These are phyloP conservation scores for Linderina pennispora DNA, from an alignment of 192 early-diverging fungal genomes.

Conservation along the genomic window DNA sequence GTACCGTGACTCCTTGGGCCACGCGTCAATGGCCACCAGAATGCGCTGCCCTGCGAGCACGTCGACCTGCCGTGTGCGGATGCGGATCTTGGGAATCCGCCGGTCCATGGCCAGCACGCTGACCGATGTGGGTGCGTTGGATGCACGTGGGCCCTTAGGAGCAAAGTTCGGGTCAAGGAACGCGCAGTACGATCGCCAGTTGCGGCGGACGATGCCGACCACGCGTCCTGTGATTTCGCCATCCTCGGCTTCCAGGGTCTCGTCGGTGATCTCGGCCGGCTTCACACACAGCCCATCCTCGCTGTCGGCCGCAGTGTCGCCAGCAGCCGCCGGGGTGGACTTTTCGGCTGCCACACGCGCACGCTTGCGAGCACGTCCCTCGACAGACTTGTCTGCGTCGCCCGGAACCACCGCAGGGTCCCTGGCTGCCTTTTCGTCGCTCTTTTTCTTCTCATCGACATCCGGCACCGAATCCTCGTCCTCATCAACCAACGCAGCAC, in stretches of 20 bases:
- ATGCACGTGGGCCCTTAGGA: conserved; percentile 51
- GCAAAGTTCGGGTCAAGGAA: conserved; percentile 73
- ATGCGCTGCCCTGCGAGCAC: conserved; percentile 75
- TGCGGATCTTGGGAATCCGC: conserved; percentile 88
- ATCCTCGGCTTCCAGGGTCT: conserved; percentile 6
- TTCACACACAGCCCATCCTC: conserved; percentile 1
- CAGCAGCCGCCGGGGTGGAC: neutral
- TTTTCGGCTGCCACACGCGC: conserved; percentile 13
- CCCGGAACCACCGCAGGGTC: too few species aligned
- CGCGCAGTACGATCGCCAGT: conserved; percentile 93
- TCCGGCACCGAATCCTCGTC: conserved; percentile 54
- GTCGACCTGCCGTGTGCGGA: conserved; percentile 85
- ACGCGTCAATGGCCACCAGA: conserved; percentile 89
- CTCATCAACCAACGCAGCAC: conserved; percentile 66
- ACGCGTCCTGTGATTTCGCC: conserved; percentile 80
- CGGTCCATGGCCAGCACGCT: conserved; percentile 88
- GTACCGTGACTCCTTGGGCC: conserved; percentile 73
- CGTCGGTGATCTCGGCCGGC: conserved; percentile 14
- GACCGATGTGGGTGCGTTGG: conserved; percentile 47
- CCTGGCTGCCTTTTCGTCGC: neutral
- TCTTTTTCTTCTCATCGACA: conserved; percentile 4
- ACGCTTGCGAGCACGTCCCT: conserved; percentile 19
- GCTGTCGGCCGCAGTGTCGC: neutral
- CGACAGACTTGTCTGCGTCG: neutral
- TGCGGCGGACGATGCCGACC: conserved; percentile 90